phyloP scores from a whole-genome alignment of 2,329 filamentous ascomycete genomes.

The Hortaea sp. region DNA sequence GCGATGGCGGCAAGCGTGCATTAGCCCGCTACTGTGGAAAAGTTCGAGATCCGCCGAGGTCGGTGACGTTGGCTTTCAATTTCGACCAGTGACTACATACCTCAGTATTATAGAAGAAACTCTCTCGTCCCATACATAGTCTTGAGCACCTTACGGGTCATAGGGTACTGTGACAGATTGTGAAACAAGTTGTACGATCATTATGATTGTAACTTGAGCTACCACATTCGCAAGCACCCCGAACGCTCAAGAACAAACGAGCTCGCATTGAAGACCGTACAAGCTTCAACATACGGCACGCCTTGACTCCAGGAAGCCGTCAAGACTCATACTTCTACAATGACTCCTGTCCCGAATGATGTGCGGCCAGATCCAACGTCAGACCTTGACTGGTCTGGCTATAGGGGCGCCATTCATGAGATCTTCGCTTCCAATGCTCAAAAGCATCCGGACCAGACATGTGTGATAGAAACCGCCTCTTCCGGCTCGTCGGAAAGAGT shows the following conservation, averaged over 20 bases:
- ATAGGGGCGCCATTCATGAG: constrained; percentile 58
- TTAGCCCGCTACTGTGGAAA: not conserved
- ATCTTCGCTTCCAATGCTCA: constrained; percentile 58
- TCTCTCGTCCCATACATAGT: too few species aligned
- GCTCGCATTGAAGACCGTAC: too few species aligned
- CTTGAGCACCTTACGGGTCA: too few species aligned
- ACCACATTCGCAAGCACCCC: too few species aligned
- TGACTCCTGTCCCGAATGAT: constrained; percentile 7
- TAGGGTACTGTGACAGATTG: too few species aligned
- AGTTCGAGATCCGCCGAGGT: not conserved
- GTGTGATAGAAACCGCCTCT: constrained; percentile 56
- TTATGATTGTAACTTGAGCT: too few species aligned
- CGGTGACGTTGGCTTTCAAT: not conserved
- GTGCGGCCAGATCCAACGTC: constrained; percentile 52
- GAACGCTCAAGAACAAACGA: too few species aligned
- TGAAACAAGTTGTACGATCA: too few species aligned
- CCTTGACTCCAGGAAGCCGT: not conserved
- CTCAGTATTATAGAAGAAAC: too few species aligned
- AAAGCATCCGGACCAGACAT: constrained; percentile 56
- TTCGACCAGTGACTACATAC: not conserved
- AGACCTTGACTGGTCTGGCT: constrained; percentile 59
- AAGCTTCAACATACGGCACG: too few species aligned
- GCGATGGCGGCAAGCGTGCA: not conserved
- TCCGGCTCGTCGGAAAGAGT: constrained; percentile 29
- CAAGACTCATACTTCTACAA: not conserved